phyloP scores from a whole-genome alignment of 179 eudicot species.

The Amaranthus tricolor region DNA sequence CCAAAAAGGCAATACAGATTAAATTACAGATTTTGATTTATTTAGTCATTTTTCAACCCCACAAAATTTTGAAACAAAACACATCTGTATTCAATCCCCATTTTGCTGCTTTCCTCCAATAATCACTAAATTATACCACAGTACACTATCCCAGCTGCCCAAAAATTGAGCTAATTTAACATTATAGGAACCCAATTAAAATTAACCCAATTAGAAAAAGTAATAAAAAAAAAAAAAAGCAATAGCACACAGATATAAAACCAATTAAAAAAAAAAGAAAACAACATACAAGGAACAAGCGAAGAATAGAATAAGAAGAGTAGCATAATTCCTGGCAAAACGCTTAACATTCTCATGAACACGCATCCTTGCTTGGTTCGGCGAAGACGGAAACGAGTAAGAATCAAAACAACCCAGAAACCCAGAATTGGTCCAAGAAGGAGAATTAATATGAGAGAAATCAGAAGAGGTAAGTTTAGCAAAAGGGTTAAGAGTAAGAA shows the following conservation, averaged over 20 bases:
- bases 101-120: not conserved
- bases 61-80: too few relatives aligned
- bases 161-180: not conserved
- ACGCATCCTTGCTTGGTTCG: constrained; percentile 66
- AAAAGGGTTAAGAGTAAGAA: constrained; percentile 73
- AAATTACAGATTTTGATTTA: not conserved
- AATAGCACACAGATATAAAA: not conserved
- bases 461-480: constrained; percentile 64
- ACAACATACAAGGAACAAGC: constrained; percentile 71
- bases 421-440: constrained; percentile 57
- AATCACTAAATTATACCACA: not conserved
- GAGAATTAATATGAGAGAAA: constrained; percentile 42
- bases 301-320: constrained; percentile 60
- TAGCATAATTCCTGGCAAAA: constrained; percentile 69
- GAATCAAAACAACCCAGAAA: constrained; percentile 58
- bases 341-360: constrained; percentile 88
- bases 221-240: not conserved
- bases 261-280: not conserved
- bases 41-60: too few relatives aligned
- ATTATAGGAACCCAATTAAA: not conserved
- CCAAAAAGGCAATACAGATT: too few relatives aligned
- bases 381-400: constrained; percentile 71
- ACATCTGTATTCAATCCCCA: not conserved
- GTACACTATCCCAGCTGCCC: not conserved
- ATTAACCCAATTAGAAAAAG: not conserved